phyloP scores from a whole-genome alignment of 2,329 filamentous ascomycete genomes.

The Aphanocladium album region DNA sequence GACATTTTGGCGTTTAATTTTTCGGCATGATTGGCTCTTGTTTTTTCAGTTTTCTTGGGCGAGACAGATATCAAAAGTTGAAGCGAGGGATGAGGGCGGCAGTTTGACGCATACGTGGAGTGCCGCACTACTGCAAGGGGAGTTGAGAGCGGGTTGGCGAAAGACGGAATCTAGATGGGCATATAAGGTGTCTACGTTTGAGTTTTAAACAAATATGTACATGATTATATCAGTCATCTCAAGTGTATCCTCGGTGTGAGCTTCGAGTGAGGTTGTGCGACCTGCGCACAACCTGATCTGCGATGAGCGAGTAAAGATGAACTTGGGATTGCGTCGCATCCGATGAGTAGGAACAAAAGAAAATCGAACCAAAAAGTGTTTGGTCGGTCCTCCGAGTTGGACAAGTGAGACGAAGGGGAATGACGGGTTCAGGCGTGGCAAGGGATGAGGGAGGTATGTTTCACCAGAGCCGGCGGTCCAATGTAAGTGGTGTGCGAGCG shows the following conservation, averaged over 20 bases:
- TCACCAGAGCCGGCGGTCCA: too few relatives aligned
- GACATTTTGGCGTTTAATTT: constrained; percentile 5
- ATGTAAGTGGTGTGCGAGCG: too few relatives aligned
- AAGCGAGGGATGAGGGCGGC: background rate
- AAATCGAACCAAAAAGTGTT: too few relatives aligned
- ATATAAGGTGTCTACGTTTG: background rate
- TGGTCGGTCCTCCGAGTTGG: too few relatives aligned
- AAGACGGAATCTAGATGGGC: background rate
- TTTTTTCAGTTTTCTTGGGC: background rate
- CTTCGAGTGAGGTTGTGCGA: too few relatives aligned
- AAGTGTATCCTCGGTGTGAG: background rate
- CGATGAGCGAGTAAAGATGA: background rate
- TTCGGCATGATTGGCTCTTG: background rate
- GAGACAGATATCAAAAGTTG: background rate
- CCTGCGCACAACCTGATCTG: background rate
- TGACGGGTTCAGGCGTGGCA: background rate
- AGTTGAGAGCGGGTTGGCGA: background rate
- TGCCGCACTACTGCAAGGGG: background rate
- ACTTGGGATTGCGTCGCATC: background rate
- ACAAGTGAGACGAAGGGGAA: background rate
- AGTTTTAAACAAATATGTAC: background rate
- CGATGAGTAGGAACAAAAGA: background rate
- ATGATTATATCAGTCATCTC: background rate
- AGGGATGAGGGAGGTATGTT: background rate
- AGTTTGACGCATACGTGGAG: background rate